Conservation (phyloP, 352 stramenopile genomes). For the Nothophytophthora sp. region DNA sequence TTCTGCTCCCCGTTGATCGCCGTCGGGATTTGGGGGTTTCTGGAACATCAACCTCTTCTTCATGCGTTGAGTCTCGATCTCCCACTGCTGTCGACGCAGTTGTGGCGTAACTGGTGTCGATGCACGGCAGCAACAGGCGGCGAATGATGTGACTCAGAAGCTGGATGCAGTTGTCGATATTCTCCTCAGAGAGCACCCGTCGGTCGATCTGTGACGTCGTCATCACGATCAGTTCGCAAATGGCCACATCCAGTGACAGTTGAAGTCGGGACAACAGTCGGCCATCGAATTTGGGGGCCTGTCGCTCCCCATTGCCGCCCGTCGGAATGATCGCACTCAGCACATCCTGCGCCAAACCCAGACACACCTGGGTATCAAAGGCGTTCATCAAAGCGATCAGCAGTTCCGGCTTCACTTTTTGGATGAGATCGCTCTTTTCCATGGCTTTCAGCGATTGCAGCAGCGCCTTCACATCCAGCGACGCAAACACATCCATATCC, state of each 20-base stretch:
- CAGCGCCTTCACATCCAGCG: conserved; percentile 60
- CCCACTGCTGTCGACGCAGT: conserved; percentile 10
- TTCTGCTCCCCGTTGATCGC: conserved; percentile 12
- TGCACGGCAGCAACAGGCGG: conserved; percentile 60
- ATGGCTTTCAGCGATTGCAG: conserved; percentile 70
- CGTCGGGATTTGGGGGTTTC: conserved; percentile 1
- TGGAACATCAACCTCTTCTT: neutral
- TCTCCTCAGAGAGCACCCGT: conserved; percentile 77
- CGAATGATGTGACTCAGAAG: conserved; percentile 63
- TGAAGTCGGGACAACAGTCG: conserved; percentile 14
- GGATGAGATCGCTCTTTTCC: conserved; percentile 62
- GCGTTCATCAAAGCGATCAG: conserved; percentile 52
- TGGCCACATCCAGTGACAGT: conserved; percentile 60
- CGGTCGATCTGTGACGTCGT: conserved; percentile 68
- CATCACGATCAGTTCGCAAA: conserved; percentile 78
- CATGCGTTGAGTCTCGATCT: conserved; percentile 9
- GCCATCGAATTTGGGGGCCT: conserved; percentile 11
- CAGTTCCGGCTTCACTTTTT: conserved; percentile 52
- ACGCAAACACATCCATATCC: conserved; percentile 43
- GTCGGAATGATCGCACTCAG: conserved; percentile 43
- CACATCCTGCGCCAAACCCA: conserved; percentile 66
- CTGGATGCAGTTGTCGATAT: conserved; percentile 78
- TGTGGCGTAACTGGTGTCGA: conserved; percentile 58
- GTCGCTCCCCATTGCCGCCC: neutral
- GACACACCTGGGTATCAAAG: conserved; percentile 65